phyloP scores from a whole-genome alignment of 352 stramenopile species.

The Phytophthora kernoviae region DNA sequence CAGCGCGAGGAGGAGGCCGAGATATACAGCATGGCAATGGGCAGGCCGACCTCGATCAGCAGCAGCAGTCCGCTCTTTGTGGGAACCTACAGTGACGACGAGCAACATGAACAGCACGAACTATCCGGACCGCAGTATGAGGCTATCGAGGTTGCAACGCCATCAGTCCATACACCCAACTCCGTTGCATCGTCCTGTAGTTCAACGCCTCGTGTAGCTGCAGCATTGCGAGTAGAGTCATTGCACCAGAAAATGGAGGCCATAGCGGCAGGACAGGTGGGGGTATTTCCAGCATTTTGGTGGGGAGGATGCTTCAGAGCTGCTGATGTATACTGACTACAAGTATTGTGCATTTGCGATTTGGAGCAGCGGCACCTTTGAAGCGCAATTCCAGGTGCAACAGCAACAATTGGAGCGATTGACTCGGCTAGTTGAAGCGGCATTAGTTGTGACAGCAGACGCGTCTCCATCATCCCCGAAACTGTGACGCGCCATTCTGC shows the following conservation, averaged over 20 bases:
- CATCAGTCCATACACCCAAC: slow-evolving; percentile 10
- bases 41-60: slow-evolving; percentile 15
- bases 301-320: not conserved
- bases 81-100: slow-evolving; percentile 26
- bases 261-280: slow-evolving; percentile 42
- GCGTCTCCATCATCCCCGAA: slow-evolving; percentile 2
- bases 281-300: not conserved
- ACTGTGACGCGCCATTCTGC: not conserved
- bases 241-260: slow-evolving; percentile 42
- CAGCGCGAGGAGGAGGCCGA: slow-evolving; percentile 52
- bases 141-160: not conserved
- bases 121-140: slow-evolving; percentile 4
- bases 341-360: not conserved
- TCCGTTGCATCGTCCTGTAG: slow-evolving; percentile 18
- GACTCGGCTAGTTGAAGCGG: slow-evolving; percentile 35
- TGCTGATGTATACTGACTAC: not conserved
- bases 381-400: slow-evolving; percentile 40
- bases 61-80: slow-evolving; percentile 27
- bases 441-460: slow-evolving; percentile 3
- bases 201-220: slow-evolving; percentile 29
- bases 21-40: slow-evolving; percentile 38
- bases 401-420: slow-evolving; percentile 48
- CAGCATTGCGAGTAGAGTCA: slow-evolving; percentile 27
- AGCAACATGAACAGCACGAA: slow-evolving; percentile 8
- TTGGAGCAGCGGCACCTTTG: slow-evolving; percentile 35